Conservation (phyloP, 2,329 filamentous ascomycete genomes). For the Paecilomyces niveus region DNA sequence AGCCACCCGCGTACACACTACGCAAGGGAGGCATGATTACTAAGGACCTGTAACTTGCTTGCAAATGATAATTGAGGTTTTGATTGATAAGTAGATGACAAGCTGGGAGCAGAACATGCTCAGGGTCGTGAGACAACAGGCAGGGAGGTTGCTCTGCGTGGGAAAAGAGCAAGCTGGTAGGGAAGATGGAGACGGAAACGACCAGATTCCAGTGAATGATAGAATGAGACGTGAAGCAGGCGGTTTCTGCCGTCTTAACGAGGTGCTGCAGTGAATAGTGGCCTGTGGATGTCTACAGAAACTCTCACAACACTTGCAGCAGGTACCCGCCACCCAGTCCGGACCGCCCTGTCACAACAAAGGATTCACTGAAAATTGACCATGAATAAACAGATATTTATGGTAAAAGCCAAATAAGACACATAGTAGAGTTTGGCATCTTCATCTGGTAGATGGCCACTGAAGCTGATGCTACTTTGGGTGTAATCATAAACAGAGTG, state of each 20-base stretch:
- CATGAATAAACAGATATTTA: neutral
- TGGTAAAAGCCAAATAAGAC: neutral
- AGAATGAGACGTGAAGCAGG: neutral
- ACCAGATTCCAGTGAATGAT: neutral
- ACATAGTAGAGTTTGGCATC: neutral
- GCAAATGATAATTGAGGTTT: neutral
- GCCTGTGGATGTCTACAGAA: neutral
- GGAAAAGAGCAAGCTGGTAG: neutral
- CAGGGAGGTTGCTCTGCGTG: too few relatives aligned
- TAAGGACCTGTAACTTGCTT: neutral
- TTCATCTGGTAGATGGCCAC: neutral
- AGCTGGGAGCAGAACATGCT: neutral
- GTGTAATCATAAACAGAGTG: neutral
- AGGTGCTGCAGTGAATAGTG: neutral
- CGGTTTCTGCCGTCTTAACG: neutral
- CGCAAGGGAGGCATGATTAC: slow-evolving; percentile 9
- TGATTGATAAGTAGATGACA: neutral
- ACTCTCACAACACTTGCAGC: neutral
- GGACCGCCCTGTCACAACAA: neutral
- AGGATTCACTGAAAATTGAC: neutral
- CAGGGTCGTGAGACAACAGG: neutral
- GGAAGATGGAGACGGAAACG: neutral
- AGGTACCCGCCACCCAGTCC: neutral
- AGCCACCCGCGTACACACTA: slow-evolving; percentile 17
- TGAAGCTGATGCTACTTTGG: neutral